Conservation (phyloP, 2,329 filamentous ascomycete species). For the Colletotrichum sublineola region DNA sequence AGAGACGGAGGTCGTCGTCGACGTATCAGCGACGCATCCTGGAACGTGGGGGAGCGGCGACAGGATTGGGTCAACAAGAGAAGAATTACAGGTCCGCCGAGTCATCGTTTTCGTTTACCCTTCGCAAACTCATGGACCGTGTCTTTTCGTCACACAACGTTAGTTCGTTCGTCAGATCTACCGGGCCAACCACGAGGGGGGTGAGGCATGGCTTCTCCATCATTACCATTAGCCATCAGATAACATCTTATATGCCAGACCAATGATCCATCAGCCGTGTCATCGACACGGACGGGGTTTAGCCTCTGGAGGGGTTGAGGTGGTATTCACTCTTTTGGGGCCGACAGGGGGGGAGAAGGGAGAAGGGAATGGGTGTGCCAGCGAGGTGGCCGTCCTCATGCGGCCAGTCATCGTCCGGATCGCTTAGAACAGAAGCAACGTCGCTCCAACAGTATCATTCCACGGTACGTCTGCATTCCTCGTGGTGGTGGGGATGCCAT, state of each 20-base stretch:
- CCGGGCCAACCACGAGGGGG: neutral
- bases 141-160: neutral
- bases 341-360: neutral
- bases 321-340: neutral
- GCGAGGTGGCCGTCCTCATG: neutral
- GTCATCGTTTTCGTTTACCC: neutral
- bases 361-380: neutral
- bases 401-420: slow-evolving; percentile 17
- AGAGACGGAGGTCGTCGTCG: neutral
- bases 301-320: neutral
- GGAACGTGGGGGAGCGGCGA: neutral
- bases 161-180: neutral
- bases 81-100: neutral
- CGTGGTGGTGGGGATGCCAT: slow-evolving; percentile 10
- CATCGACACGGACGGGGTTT: neutral
- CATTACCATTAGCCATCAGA: slow-evolving; percentile 10
- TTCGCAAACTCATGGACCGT: slow-evolving; percentile 3
- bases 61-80: neutral
- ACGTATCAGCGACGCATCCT: neutral
- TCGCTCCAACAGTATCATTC: slow-evolving; percentile 9
- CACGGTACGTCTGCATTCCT: neutral
- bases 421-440: neutral
- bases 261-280: slow-evolving; percentile 11
- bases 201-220: neutral
- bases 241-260: slow-evolving; percentile 16